These are phyloP conservation scores for Gonium pectorale DNA, from an alignment of 139 green algal species.

Conservation along the genomic window DNA sequence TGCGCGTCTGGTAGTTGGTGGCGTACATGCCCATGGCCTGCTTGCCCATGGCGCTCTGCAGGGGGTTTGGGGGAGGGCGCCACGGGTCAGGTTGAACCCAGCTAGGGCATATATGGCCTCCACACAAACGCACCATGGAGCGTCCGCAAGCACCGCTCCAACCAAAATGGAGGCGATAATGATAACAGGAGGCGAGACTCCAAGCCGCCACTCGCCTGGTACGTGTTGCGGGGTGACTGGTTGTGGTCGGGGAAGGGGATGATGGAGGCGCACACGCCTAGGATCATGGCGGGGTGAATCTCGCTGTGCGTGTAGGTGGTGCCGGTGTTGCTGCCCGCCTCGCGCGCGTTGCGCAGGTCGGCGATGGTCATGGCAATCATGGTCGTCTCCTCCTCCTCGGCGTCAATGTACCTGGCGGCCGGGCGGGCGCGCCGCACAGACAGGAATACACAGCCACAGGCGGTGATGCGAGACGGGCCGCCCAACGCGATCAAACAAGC, in stretches of 20 bases:
- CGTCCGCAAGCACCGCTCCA: background rate
- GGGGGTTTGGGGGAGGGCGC: constrained; percentile 94
- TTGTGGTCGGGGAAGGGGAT: constrained; percentile 99
- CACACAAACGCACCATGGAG: constrained; percentile 96
- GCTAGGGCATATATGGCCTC: too few relatives aligned
- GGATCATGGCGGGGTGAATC: constrained; percentile 98
- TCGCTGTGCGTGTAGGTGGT: constrained; percentile 98
- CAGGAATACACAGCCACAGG: background rate
- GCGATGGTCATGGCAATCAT: constrained; percentile 98
- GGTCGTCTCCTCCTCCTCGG: constrained; percentile 96
- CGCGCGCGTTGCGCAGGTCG: constrained; percentile 74
- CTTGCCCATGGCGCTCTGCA: constrained; percentile 91
- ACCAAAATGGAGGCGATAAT: too few relatives aligned
- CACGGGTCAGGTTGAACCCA: too few relatives aligned
- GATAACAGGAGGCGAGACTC: too few relatives aligned
- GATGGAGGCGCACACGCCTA: constrained; percentile 98
- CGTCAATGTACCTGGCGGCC: constrained; percentile 76
- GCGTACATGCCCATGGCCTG: constrained; percentile 95
- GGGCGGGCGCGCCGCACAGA: background rate
- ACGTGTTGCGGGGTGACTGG: constrained; percentile 93
- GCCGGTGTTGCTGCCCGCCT: constrained; percentile 61
- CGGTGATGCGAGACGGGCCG: too few relatives aligned
- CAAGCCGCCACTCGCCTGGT: constrained; percentile 76
- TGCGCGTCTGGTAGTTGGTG: constrained; percentile 87
- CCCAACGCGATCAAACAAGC: too few relatives aligned